Percentiles rank a stretch among this genome's conserved stretches.
Conservation (phyloP, 1,284 basidiomycete species). For the Ustilago loliicola region DNA sequence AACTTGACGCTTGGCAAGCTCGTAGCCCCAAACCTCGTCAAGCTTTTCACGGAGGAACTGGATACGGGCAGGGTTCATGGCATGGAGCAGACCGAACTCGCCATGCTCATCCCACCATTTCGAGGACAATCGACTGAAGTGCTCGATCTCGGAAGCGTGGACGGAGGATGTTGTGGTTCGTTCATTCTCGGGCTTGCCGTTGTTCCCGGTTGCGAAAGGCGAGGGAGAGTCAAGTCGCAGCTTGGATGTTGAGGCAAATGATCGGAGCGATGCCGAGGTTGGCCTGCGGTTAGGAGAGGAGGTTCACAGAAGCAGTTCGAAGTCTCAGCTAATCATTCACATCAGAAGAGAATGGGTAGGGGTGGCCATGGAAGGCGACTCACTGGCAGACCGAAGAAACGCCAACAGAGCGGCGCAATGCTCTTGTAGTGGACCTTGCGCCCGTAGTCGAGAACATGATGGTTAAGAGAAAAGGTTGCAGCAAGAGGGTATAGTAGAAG, state of each 20-base stretch:
- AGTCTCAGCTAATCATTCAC: conserved; percentile 24
- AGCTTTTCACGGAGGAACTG: conserved; percentile 85
- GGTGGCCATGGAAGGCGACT: conserved; percentile 11
- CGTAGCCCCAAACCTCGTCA: conserved; percentile 65
- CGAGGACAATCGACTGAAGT: conserved; percentile 90
- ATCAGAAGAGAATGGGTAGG: not conserved
- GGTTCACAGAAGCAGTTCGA: conserved; percentile 1
- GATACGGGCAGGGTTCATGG: conserved; percentile 93
- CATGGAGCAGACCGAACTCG: conserved; percentile 89
- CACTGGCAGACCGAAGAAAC: conserved; percentile 39
- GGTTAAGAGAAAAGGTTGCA: conserved; percentile 3
- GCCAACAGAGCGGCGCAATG: conserved; percentile 10
- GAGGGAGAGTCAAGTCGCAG: conserved; percentile 39
- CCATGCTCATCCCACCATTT: conserved; percentile 98
- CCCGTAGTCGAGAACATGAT: conserved; percentile 13
- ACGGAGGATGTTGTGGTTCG: conserved; percentile 41
- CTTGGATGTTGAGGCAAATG: conserved; percentile 41
- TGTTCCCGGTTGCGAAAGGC: not conserved
- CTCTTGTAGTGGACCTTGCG: conserved; percentile 11
- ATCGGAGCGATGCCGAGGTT: conserved; percentile 5
- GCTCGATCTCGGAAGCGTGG: conserved; percentile 75
- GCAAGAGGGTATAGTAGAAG: conserved; percentile 30
- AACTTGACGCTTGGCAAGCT: conserved; percentile 53
- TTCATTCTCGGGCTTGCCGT: not conserved
- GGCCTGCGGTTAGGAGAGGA: conserved; percentile 1